A percentile compares a stretch with the other conserved stretches of the same genome.
Evolutionary conservation across 2,329 filamentous ascomycete species (phyloP).

Genomic region (Coniochaeta prunicola): DNA sequence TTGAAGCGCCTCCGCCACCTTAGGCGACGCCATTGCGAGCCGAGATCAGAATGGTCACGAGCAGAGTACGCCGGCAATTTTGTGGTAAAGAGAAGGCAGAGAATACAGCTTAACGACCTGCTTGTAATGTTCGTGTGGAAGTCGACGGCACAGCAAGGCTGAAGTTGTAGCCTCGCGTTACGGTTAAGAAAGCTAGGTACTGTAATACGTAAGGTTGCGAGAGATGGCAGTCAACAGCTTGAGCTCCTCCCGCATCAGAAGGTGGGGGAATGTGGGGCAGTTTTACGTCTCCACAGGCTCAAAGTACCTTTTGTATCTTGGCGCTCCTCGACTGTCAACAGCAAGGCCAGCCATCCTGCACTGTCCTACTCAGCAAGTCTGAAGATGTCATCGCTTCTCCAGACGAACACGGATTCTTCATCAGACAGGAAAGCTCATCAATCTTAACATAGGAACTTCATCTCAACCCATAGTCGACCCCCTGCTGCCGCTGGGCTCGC

Average conservation of each 20-base stretch:
- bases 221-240: background rate
- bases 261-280: background rate
- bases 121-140: no score
- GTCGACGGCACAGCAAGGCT: background rate
- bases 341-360: no score
- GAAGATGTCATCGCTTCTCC: background rate
- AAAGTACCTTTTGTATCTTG: no score
- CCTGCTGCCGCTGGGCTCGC: background rate
- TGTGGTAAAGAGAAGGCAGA: background rate
- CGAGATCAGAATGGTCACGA: background rate
- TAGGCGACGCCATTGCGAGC: conserved; percentile 13
- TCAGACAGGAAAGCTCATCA: background rate
- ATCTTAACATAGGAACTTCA: background rate
- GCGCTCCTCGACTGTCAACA: no score
- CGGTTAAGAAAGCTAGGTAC: no score
- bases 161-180: background rate
- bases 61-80: background rate
- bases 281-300: background rate
- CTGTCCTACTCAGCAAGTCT: background rate
- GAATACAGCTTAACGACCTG: background rate
- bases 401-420: background rate
- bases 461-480: background rate
- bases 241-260: background rate
- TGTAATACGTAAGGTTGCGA: no score
- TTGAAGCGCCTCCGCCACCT: conserved; percentile 13